A percentile compares a stretch with the other conserved stretches of the same genome.
Evolutionary conservation across 305 asterid species (phyloP).

Genomic region (Solanum aculeatissimum): DNA sequence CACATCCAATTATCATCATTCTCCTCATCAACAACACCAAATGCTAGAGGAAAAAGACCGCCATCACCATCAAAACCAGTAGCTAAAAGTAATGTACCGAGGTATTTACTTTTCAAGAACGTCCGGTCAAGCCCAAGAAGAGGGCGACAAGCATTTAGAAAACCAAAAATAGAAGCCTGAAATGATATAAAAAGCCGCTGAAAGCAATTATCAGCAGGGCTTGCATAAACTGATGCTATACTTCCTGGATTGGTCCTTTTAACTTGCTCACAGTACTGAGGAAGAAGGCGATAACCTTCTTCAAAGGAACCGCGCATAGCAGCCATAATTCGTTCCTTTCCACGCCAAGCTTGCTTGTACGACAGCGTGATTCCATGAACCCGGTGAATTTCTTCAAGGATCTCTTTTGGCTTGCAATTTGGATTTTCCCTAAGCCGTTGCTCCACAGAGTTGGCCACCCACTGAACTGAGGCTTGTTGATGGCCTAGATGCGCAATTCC

Average conservation of each 20-base stretch:
- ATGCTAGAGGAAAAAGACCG: slow-evolving; percentile 83
- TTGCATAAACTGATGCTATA: slow-evolving; percentile 77
- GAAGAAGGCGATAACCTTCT: slow-evolving; percentile 91
- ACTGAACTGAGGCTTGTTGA: slow-evolving; percentile 98
- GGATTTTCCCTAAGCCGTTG: slow-evolving; percentile 84
- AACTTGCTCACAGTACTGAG: slow-evolving; percentile 84
- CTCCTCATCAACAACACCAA: slow-evolving; percentile 96
- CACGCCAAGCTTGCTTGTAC: slow-evolving; percentile 99
- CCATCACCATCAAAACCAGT: slow-evolving; percentile 97
- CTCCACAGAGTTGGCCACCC: slow-evolving; percentile 97
- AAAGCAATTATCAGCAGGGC: slow-evolving; percentile 59
- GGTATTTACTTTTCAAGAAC: slow-evolving; percentile 75
- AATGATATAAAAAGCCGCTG: slow-evolving; percentile 83
- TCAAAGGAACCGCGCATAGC: slow-evolving; percentile 96
- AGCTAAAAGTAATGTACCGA: slow-evolving; percentile 87
- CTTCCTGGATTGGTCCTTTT: slow-evolving; percentile 87
- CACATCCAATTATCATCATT: slow-evolving; percentile 97
- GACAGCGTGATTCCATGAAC: slow-evolving; percentile 84
- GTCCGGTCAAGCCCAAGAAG: slow-evolving; percentile 89
- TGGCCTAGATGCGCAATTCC: slow-evolving; percentile 89
- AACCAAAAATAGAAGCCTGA: slow-evolving; percentile 89
- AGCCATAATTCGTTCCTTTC: slow-evolving; percentile 91
- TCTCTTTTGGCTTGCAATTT: slow-evolving; percentile 91
- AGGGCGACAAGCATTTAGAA: slow-evolving; percentile 91
- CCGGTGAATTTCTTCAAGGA: slow-evolving; percentile 85